Base-by-base conservation (phyloP, 192 early-diverging fungal genomes). In the Haplosporangium gracile region DNA sequence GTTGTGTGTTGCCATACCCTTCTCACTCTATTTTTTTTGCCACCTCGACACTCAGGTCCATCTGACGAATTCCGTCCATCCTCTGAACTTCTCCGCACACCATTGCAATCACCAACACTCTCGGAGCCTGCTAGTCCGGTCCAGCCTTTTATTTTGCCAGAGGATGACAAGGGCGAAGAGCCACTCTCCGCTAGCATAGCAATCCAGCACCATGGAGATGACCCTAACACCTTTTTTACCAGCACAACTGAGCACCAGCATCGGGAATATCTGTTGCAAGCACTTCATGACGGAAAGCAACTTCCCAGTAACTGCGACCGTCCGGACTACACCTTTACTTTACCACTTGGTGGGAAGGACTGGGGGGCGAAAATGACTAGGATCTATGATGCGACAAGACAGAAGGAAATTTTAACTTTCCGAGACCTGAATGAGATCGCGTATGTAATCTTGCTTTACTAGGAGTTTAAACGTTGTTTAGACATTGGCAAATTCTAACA, bases 81-180 rank as follows among this genome's bases (percentile, higher is more conserved):
- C 42, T 72, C 71, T 47, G 71, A 45, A 2, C 71, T 72, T 45
- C 71, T 72, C 42, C 71, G 71, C 42, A 72, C 71, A 72, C 71
- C 71, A 72, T 49, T 72, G n/a, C 71, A 72, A 22, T 72, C 71
- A 22, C 71, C 71, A 45, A 47, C 71, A 26, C 24, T 13, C 9
- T 72, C 71, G 3, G 71, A 72, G 71, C 71, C 71, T 24, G 20
- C n/a, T 13, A 72, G 71, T 26, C 71, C 71, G 42, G 71, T 72
- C 71, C 71, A 22, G n/a, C 43, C 43, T 45, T 72, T 72, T 29
- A 49, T 72, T 7, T 72, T 72, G 26, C 71, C 71, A 45, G 6
- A 26, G 26, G n/a, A 72, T 22, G 42, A 72, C 13, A 22, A 72
- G 42, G 71, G 13, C n/a, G 43, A 72, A 26, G 42, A 72, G 71